Percentiles rank a stretch among this genome's conserved stretches.
Conservation (phyloP, 2,329 filamentous ascomycete species). For the Sphaerostilbella broomeana region DNA sequence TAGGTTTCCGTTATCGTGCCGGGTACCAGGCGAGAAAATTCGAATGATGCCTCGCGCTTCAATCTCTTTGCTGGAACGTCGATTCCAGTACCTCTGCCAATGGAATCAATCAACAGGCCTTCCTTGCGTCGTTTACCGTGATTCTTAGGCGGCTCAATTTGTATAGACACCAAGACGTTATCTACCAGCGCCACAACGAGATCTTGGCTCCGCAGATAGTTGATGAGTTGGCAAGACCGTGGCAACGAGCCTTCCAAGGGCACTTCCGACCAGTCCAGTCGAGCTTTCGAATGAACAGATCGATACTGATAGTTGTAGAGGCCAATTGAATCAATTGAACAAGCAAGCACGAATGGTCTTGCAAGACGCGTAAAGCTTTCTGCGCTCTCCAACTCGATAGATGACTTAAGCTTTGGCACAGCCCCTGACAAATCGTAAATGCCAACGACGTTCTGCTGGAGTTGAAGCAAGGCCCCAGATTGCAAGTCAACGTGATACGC, state of each 20-base stretch:
- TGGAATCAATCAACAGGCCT: conserved; percentile 65
- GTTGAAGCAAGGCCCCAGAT: conserved; percentile 57
- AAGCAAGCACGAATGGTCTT: conserved; percentile 56
- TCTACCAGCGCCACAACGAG: conserved; percentile 59
- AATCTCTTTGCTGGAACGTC: conserved; percentile 30
- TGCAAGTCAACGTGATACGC: conserved; percentile 54
- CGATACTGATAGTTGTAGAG: conserved; percentile 66
- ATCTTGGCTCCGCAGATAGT: conserved; percentile 60
- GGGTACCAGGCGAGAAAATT: conserved; percentile 35
- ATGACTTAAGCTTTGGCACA: conserved; percentile 54
- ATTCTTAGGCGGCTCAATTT: conserved; percentile 55
- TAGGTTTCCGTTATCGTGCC: conserved; percentile 47
- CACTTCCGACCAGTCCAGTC: conserved; percentile 38
- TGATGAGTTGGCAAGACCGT: conserved; percentile 40
- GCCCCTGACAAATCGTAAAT: conserved; percentile 59
- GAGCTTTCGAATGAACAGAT: conserved; percentile 47
- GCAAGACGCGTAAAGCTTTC: conserved; percentile 62
- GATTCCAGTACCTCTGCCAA: conserved; percentile 54
- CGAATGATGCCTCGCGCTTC: conserved; percentile 25
- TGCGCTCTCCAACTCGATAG: conserved; percentile 43
- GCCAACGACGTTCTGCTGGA: conserved; percentile 46
- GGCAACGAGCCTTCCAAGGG: conserved; percentile 30
- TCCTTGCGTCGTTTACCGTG: conserved; percentile 51
- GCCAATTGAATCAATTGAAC: conserved; percentile 49
- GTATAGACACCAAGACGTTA: conserved; percentile 59